Evolutionary conservation across 2,329 filamentous ascomycete species (phyloP).

Genomic region (Aureobasidium vineae): DNA sequence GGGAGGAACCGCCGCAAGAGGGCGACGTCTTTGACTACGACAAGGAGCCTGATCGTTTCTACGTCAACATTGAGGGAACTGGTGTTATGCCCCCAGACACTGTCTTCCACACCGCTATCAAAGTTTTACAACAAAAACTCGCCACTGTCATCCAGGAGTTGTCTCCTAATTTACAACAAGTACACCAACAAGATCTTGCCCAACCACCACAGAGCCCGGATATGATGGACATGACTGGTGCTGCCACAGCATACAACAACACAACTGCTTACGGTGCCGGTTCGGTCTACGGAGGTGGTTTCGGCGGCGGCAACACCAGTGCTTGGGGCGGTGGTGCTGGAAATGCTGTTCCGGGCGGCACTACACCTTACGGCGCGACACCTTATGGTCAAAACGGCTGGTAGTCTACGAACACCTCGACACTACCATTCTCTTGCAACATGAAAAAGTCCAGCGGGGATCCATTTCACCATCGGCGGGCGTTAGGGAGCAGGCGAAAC

Average conservation of each 20-base stretch:
- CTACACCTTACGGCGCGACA: conserved; percentile 59
- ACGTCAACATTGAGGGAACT: conserved; percentile 87
- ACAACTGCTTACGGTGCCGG: conserved; percentile 65
- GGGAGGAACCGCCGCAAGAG: conserved; percentile 75
- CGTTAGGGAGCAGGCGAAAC: conserved; percentile 4
- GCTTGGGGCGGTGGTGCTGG: conserved; percentile 60
- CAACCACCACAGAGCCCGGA: conserved; percentile 55
- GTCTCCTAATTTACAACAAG: conserved; percentile 52
- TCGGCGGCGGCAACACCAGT: conserved; percentile 64
- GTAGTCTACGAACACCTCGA: conserved; percentile 7
- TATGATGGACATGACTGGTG: conserved; percentile 52
- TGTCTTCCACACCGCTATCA: conserved; percentile 85
- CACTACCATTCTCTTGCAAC: conserved; percentile 3
- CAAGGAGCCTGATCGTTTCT: conserved; percentile 73
- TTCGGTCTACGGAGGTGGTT: conserved; percentile 62
- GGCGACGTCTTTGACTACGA: conserved; percentile 90
- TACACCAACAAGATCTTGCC: conserved; percentile 51
- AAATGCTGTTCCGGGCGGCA: conserved; percentile 54
- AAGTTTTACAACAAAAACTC: conserved; percentile 85
- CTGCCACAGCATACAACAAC: conserved; percentile 64
- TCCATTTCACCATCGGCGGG: conserved; percentile 2
- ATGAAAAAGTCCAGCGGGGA: conserved; percentile 16
- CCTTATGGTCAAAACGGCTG: conserved; percentile 30
- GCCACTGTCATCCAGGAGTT: conserved; percentile 71
- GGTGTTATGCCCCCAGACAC: conserved; percentile 86